Evolutionary conservation across 352 stramenopile species (phyloP), one percentile per base, ranked within the genome.

Genomic region (Pythium grandisporangium): DNA sequence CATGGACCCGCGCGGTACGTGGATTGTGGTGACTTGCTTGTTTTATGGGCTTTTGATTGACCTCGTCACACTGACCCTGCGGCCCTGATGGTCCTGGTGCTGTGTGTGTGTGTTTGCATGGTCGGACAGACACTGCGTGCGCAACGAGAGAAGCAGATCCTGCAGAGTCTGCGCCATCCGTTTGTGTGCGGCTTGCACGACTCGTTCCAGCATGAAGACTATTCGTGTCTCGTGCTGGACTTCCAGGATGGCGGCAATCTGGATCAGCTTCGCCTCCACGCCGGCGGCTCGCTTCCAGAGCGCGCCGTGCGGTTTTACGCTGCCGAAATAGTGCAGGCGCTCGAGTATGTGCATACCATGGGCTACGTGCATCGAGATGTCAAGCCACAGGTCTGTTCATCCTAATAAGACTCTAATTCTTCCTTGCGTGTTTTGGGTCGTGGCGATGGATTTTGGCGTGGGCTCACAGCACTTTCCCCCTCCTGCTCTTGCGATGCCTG

Each of bases 291-390:
- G 2, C 14, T 59, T 20, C 30, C 25, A 1, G 51, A 59, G 37
- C 27, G 46, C 6, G 45, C 34, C 1, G 65, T 72, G 7, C 43
- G 42, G 14, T 81, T 85, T 40, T 87, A 87, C 38, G 57, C 57
- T 5, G 54, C 61, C 14, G 74, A 88, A 52, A 62, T 85, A 17
- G 69, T 60, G 13, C 45, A 61, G 16, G 55, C 55, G 13, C 55
- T 69, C 30, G 55, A 63, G 37, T 67, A 67, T 23, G 41, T 74
- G 2, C 63, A 74, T 37, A 57, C 53, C 0, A 61, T 67, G 47
- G 56, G 51, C 12, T 55, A 70, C 29, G 55, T 80, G 3, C 68
- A 79, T 40, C 53, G 69, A 14, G 70, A 85, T 45, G 58, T 90
- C n/a, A 88, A 90, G 54, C 71, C 71, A 5, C 47, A 66, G 27